Evolutionary conservation across 208 protist genomes (phyloP), one percentile per base, ranked within the genome.

Genomic region (Herpetomonas muscarum): DNA sequence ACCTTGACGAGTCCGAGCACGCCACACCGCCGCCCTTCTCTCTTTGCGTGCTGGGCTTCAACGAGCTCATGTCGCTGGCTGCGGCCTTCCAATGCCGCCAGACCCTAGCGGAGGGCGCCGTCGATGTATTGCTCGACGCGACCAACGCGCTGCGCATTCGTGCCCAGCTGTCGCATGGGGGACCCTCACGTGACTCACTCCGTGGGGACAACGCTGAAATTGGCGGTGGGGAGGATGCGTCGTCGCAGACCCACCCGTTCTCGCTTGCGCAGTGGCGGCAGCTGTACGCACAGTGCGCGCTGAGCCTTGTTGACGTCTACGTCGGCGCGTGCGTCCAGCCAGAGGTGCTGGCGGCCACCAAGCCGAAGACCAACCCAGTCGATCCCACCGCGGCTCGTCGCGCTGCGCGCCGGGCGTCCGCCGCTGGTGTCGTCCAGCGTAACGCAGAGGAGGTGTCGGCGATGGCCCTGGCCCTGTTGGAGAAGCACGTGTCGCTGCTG

Each of bases 191-290:
- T n/a, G n/a, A n/a, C n/a, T n/a, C n/a, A n/a, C n/a, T n/a, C n/a
- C n/a, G n/a, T n/a, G n/a, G n/a, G n/a, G n/a, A n/a, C n/a, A n/a
- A n/a, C n/a, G n/a, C n/a, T n/a, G n/a, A n/a, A n/a, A n/a, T n/a
- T n/a, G n/a, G n/a, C n/a, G n/a, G n/a, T n/a, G n/a, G n/a, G n/a
- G n/a, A n/a, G n/a, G n/a, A n/a, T n/a, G n/a, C n/a, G n/a, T n/a
- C n/a, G n/a, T n/a, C n/a, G n/a, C n/a, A n/a, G n/a, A n/a, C n/a
- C n/a, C n/a, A n/a, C n/a, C n/a, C n/a, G n/a, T n/a, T n/a, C n/a
- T n/a, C n/a, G n/a, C n/a, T n/a, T n/a, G n/a, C n/a, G 7, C 41
- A 46, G 41, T 46, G 41, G 41, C 15, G 22, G 41, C 41, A 46
- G 41, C 15, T 46, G 41, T 46, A 46, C 41, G 10, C 41, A 5